Base-by-base conservation (phyloP, 2,329 filamentous ascomycete species). In the Stenocarpella maydis region DNA sequence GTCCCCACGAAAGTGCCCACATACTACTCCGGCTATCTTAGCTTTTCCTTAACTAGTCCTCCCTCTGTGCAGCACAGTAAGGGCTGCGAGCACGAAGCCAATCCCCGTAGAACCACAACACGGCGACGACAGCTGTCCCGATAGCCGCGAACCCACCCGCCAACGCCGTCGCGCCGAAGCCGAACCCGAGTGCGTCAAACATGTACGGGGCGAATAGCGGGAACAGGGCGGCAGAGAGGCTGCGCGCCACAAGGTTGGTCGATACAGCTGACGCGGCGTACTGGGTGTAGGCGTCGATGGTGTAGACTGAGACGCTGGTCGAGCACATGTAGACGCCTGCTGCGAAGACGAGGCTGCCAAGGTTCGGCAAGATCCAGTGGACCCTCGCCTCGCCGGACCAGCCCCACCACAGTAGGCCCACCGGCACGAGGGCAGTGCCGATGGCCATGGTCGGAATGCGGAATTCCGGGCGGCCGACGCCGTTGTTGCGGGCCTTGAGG, bases 391-490 rank as follows among this genome's bases (percentile, higher is more conserved):
- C 69, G 7, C 71, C 73, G 1, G 71, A 72, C 72, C 75, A 75
- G 7, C 76, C 76, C 49, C 72, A 78, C 70, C 74, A 74, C 14
- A 76, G 73, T 3, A 77, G 70, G 1, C 85, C 83, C 10, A 82
- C 73, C 0, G 86, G 85, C 0, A 88, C 80, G 55, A 87, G 80
- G 19, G 86, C 72, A 0, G 81, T 80, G 1, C 84, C 86, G 4
- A 86, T 80, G 34, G 87, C 81, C 82, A 90, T 86, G 1, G 85
- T 81, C 0, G 87, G 87, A 0, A 85, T 75, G 2, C 83, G 80
- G 72, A 80, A 83, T 71, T 85, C 83, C 0, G 83, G 82, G 63
- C 73, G 69, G 3, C 76, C 74, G 28, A 72, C 70, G 5, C 72
- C 71, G 31, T 61, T 77, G 72, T 80, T 78, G 8, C 79, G 82